Conservation (phyloP, 1,284 basidiomycete genomes). For the Rhodotorula sp. region DNA sequence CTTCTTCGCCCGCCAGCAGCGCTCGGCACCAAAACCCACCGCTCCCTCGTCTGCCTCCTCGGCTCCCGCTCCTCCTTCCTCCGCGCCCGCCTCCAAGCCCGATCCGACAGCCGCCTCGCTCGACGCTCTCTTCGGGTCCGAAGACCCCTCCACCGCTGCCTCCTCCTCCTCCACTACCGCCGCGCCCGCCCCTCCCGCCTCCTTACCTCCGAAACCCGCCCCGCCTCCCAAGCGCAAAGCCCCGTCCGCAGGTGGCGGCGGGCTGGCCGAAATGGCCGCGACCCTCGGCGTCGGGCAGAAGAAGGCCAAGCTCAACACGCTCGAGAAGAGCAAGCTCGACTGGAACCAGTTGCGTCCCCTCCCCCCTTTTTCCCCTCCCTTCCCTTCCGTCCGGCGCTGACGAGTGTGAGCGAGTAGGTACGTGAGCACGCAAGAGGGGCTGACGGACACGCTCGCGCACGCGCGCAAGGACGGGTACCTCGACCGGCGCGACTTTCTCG, state of each 20-base stretch:
- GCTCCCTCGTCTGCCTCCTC: neutral
- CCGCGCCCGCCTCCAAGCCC: constrained; percentile 1
- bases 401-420: constrained; percentile 44
- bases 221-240: constrained; percentile 47
- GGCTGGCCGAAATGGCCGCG: constrained; percentile 63
- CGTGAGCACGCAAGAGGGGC: constrained; percentile 51
- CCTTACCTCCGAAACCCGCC: neutral
- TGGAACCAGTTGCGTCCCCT: constrained; percentile 63
- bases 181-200: neutral
- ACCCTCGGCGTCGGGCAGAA: constrained; percentile 60
- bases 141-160: constrained; percentile 41
- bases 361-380: neutral
- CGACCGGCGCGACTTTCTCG: constrained; percentile 75
- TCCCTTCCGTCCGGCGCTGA: neutral
- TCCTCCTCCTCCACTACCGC: constrained; percentile 1
- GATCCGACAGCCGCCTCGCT: constrained; percentile 63
- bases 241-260: constrained; percentile 42
- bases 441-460: constrained; percentile 68
- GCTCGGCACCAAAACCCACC: neutral
- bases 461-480: constrained; percentile 73
- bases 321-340: constrained; percentile 79
- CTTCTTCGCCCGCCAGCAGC: constrained; percentile 63
- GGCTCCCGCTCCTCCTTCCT: constrained; percentile 1
- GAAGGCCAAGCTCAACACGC: constrained; percentile 71
- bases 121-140: constrained; percentile 66